Conservation (phyloP, 2,329 filamentous ascomycete species). For the Apiospora arundinis region DNA sequence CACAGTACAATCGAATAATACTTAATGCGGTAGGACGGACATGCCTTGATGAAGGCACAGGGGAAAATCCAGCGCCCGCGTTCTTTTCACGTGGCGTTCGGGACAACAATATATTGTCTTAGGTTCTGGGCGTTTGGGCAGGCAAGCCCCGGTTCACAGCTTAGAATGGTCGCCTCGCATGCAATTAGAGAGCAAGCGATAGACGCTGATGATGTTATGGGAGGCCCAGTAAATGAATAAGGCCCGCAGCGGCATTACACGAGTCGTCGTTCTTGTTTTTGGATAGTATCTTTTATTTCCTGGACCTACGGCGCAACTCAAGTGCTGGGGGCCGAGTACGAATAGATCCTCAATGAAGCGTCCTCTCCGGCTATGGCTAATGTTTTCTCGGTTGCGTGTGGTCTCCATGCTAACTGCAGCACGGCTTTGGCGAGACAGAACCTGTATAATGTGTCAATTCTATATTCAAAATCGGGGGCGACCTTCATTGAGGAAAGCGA, state of each 20-base stretch:
- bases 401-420: slow-evolving; percentile 74
- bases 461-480: not conserved
- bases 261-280: not conserved
- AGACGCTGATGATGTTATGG: slow-evolving; percentile 7
- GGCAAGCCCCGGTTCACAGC: slow-evolving; percentile 9
- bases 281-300: slow-evolving; percentile 19
- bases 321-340: slow-evolving; percentile 37
- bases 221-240: not conserved
- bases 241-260: not conserved
- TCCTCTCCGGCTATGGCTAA: slow-evolving; percentile 66
- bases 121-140: slow-evolving; percentile 8
- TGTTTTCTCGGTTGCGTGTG: slow-evolving; percentile 45
- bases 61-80: not conserved
- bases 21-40: not conserved
- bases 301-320: slow-evolving; percentile 30
- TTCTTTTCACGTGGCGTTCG: not conserved
- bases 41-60: not conserved
- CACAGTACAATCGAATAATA: not conserved
- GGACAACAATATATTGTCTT: not conserved
- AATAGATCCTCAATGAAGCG: slow-evolving; percentile 64
- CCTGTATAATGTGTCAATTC: slow-evolving; percentile 38
- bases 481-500: slow-evolving; percentile 19
- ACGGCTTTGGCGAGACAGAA: slow-evolving; percentile 68
- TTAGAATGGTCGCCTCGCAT: not conserved
- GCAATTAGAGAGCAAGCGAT: not conserved